These are phyloP conservation scores for Aethionema arabicum DNA, from an alignment of 345 rosid species.

Conservation along the genomic window DNA sequence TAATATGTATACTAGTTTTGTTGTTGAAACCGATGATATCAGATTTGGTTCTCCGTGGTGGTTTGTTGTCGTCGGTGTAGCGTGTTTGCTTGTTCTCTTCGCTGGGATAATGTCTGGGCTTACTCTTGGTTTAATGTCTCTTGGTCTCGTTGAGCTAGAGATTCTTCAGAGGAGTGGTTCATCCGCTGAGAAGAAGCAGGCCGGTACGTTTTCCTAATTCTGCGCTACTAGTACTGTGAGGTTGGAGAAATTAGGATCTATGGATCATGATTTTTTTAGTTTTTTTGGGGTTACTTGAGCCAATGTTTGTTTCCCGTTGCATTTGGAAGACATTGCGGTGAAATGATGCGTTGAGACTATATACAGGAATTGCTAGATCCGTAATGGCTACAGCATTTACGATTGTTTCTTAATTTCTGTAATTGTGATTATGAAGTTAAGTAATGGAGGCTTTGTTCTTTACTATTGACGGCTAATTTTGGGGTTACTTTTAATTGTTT, in stretches of 20 bases:
- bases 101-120: constrained; percentile 83
- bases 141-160: constrained; percentile 72
- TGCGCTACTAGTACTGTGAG: too few species aligned
- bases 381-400: background rate
- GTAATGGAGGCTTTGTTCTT: background rate
- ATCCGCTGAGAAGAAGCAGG: constrained; percentile 57
- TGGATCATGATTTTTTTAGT: too few species aligned
- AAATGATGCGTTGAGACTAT: background rate
- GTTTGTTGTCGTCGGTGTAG: constrained; percentile 61
- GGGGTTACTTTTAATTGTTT: constrained; percentile 10
- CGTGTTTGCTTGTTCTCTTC: constrained; percentile 69
- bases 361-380: constrained; percentile 2
- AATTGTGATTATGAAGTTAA: background rate
- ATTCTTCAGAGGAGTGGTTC: constrained; percentile 66
- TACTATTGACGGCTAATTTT: background rate
- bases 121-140: constrained; percentile 71
- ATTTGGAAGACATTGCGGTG: too few species aligned
- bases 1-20: constrained; percentile 38
- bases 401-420: background rate
- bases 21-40: constrained; percentile 57
- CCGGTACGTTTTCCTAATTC: constrained; percentile 35
- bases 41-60: constrained; percentile 55
- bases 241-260: too few species aligned
- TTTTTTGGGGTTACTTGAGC: too few species aligned
- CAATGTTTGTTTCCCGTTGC: too few species aligned